These are phyloP conservation scores for Calonectria honghensis DNA, from an alignment of 2,329 filamentous ascomycete species.

Conservation along the genomic window DNA sequence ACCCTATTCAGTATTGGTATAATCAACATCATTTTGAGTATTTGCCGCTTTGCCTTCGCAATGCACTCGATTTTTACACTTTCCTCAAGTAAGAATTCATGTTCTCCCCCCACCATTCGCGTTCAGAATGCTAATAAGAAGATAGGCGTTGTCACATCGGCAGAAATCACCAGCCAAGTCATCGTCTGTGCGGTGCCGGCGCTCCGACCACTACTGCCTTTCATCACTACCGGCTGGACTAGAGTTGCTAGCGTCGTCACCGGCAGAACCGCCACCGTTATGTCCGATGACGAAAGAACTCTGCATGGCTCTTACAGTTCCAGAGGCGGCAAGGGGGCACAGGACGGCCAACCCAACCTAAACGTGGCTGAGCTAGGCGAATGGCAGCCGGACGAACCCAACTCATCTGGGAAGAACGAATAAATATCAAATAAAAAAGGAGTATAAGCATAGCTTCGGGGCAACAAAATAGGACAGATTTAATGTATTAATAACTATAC, in stretches of 20 bases:
- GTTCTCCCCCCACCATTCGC: too few species aligned
- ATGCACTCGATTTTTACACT: neutral
- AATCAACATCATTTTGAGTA: neutral
- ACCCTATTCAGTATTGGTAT: slow-evolving; percentile 8
- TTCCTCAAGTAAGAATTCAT: neutral
- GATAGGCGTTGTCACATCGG: neutral
- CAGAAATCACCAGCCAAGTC: slow-evolving; percentile 1
- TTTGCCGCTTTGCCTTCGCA: neutral
- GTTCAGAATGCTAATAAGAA: neutral
- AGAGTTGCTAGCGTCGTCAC: neutral
- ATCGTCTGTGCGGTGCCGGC: neutral
- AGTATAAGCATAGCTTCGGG: neutral
- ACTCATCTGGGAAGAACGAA: neutral
- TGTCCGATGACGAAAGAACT: slow-evolving; percentile 5
- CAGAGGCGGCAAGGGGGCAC: neutral
- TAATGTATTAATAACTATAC: too few species aligned
- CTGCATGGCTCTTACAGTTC: slow-evolving; percentile 6
- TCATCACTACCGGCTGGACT: neutral
- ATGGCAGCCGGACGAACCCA: neutral
- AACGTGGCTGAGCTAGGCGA: slow-evolving; percentile 9
- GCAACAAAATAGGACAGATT: too few species aligned
- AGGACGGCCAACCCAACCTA: neutral
- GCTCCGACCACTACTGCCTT: neutral
- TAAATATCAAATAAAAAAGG: neutral
- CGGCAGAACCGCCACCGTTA: neutral